Base-by-base conservation (phyloP, 352 stramenopile genomes). In the Globisporangium nodosum region DNA sequence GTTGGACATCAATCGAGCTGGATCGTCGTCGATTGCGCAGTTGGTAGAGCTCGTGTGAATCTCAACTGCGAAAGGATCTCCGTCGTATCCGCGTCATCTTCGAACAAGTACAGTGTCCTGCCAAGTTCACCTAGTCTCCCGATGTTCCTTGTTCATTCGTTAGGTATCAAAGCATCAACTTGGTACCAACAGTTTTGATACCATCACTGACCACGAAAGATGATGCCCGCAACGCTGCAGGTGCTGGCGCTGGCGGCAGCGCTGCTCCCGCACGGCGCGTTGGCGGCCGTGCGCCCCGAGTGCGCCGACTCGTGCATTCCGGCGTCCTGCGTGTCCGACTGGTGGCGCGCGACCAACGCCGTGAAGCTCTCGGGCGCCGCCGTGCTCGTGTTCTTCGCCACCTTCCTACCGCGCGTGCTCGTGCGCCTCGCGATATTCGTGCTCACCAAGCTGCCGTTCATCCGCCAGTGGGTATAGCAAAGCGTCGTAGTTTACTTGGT, bases 361-460 rank as follows among this genome's bases (percentile, higher is more conserved):
- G 52, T 72, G 24, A 52, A 65, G 56, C 67, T 94, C 40, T 76
- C 81, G 0, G 68, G 74, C 49, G 81, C 86, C 12, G 78, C 79
- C 13, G 81, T 92, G 16, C 63, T 96, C 37, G 68, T 96, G 54
- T 94, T 96, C 67, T 91, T 92, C 60, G 86, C 86, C 31, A 92
- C 86, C 30, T 96, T 96, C 64, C 60, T 96, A 56, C 86, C 86
- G 24, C 82, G 84, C 39, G 81, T 96, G 53, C 74, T 94, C 51
- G 80, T 96, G 40, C 78, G 84, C 2, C 66, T 96, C 51, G 68
- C 92, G 52, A 89, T 96, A 54, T 92, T 94, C 62, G 82, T 92
- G 65, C 68, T 96, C 52, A 88, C 81, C 9, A 94, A 96, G 60
- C 60, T 96, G 49, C 81, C 82, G 15, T 94, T 94, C 64, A 78